These are phyloP conservation scores for Pugionium dolabratum DNA, from an alignment of 345 rosid species.

Conservation along the genomic window DNA sequence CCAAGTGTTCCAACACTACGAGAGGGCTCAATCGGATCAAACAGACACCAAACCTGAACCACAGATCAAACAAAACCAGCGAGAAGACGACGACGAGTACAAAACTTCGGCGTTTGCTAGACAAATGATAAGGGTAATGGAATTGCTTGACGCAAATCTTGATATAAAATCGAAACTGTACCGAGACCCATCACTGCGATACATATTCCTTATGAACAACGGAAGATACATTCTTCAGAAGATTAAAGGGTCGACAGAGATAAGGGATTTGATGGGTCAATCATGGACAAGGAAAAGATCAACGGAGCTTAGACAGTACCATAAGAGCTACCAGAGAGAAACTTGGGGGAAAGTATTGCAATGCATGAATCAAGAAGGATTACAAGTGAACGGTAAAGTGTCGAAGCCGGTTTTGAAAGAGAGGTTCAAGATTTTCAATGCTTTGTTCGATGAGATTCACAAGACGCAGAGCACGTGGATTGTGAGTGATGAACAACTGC, in stretches of 20 bases:
- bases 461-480: slow-evolving; percentile 87
- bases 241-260: slow-evolving; percentile 66
- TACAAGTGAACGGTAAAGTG: slow-evolving; percentile 65
- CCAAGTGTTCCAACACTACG: slow-evolving; percentile 58
- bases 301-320: slow-evolving; percentile 64
- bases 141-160: slow-evolving; percentile 61
- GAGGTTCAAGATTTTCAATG: slow-evolving; percentile 70
- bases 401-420: slow-evolving; percentile 69
- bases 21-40: slow-evolving; percentile 18
- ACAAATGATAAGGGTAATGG: slow-evolving; percentile 61
- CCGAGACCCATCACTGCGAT: slow-evolving; percentile 57
- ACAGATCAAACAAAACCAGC: slow-evolving; percentile 22
- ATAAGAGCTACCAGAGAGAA: slow-evolving; percentile 79
- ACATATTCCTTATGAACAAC: slow-evolving; percentile 88
- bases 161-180: slow-evolving; percentile 67
- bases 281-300: slow-evolving; percentile 68
- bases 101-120: slow-evolving; percentile 46
- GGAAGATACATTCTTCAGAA: slow-evolving; percentile 80
- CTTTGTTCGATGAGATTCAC: slow-evolving; percentile 85
- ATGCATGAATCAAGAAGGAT: slow-evolving; percentile 67
- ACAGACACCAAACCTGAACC: slow-evolving; percentile 24
- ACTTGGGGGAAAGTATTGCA: slow-evolving; percentile 76
- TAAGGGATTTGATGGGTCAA: slow-evolving; percentile 56
- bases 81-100: slow-evolving; percentile 36
- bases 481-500: slow-evolving; percentile 81